A percentile compares a stretch with the other conserved stretches of the same genome.
phyloP scores from a whole-genome alignment of 2,329 filamentous ascomycete species.

The Tolypocladium paradoxum region DNA sequence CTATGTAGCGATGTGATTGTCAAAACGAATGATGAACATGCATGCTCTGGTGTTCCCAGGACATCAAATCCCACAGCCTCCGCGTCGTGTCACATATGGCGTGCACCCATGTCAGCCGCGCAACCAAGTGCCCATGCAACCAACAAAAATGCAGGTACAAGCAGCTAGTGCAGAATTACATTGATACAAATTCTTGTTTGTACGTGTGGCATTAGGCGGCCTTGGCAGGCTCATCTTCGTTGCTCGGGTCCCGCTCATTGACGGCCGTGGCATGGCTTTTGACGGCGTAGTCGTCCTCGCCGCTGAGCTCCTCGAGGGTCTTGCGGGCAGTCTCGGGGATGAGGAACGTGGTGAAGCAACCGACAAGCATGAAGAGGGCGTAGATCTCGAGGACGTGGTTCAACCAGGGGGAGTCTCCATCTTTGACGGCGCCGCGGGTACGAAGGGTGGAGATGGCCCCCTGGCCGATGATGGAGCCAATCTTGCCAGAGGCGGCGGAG shows the following conservation, averaged over 20 bases:
- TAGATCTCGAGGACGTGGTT: slow-evolving; percentile 68
- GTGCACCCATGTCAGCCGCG: neutral
- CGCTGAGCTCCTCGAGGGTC: slow-evolving; percentile 55
- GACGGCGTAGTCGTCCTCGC: slow-evolving; percentile 22
- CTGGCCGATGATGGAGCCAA: slow-evolving; percentile 46
- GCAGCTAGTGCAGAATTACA: neutral
- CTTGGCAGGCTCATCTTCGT: slow-evolving; percentile 3
- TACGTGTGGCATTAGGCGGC: neutral
- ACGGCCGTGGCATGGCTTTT: neutral
- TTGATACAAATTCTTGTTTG: neutral
- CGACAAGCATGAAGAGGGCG: slow-evolving; percentile 67
- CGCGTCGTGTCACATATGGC: too few relatives aligned
- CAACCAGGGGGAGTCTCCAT: slow-evolving; percentile 50
- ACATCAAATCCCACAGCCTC: neutral
- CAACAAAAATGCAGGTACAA: neutral
- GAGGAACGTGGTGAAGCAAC: slow-evolving; percentile 55
- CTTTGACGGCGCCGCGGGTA: slow-evolving; percentile 28
- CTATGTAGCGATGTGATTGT: neutral
- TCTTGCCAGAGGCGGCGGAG: slow-evolving; percentile 43
- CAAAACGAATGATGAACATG: neutral
- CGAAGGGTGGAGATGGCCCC: slow-evolving; percentile 46
- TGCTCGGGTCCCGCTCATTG: neutral
- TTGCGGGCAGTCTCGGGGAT: slow-evolving; percentile 67
- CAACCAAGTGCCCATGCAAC: neutral
- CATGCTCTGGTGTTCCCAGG: neutral